phyloP scores from a whole-genome alignment of 139 green algal genomes.

The Chlorella ohadii region DNA sequence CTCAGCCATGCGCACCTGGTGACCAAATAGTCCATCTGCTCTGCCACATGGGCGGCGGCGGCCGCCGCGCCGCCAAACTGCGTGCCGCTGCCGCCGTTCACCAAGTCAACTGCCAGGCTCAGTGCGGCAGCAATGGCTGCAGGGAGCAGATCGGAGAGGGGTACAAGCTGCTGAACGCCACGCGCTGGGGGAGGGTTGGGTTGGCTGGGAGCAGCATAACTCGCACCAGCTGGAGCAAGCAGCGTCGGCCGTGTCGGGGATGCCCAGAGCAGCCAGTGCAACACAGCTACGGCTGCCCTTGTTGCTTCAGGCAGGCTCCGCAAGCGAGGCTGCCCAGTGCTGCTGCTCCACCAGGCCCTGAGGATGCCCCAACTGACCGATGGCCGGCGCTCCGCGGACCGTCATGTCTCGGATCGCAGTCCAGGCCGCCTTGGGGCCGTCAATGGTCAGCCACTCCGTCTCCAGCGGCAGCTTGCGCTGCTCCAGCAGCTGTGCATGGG shows the following conservation, averaged over 20 bases:
- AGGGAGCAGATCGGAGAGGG: neutral
- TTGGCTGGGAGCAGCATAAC: too few relatives aligned
- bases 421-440: conserved; percentile 62
- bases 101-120: conserved; percentile 74
- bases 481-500: conserved; percentile 78
- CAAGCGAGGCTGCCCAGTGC: neutral
- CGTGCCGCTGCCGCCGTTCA: conserved; percentile 37
- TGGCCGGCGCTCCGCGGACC: conserved; percentile 93
- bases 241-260: too few relatives aligned
- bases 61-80: conserved; percentile 54
- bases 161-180: too few relatives aligned
- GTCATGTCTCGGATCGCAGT: conserved; percentile 89
- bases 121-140: conserved; percentile 86
- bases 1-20: conserved; percentile 70
- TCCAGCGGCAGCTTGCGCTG: conserved; percentile 87
- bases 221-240: too few relatives aligned
- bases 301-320: too few relatives aligned
- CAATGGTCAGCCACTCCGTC: conserved; percentile 70
- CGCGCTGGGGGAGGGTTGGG: too few relatives aligned
- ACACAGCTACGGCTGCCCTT: too few relatives aligned
- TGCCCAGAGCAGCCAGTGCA: too few relatives aligned
- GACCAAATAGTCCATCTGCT: conserved; percentile 80
- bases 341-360: neutral
- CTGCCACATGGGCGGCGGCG: conserved; percentile 47
- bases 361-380: conserved; percentile 59